Conservation (phyloP, 2,329 filamentous ascomycete species). For the Cladosporium phlei region DNA sequence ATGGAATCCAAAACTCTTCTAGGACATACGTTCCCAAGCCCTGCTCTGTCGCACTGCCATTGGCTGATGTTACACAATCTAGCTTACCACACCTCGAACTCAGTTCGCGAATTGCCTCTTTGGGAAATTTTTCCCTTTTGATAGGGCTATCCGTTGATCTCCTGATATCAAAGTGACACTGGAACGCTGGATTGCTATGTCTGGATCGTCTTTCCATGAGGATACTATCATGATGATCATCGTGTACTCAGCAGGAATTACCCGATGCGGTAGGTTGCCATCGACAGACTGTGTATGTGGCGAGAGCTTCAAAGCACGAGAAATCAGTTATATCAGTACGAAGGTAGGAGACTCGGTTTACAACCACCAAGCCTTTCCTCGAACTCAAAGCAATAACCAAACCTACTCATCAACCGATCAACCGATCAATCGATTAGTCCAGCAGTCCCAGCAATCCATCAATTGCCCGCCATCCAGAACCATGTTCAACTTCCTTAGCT, state of each 20-base stretch:
- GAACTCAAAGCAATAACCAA: background rate
- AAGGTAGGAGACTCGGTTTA: conserved; percentile 2
- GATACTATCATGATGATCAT: background rate
- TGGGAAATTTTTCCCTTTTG: conserved; percentile 9
- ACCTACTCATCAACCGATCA: too few species aligned
- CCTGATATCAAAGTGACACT: conserved; percentile 9
- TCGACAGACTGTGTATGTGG: conserved; percentile 1
- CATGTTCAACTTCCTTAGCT: conserved; percentile 12
- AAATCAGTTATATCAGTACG: conserved; percentile 1
- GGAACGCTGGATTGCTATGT: conserved; percentile 6
- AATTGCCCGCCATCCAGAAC: too few species aligned
- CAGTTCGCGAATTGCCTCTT: conserved; percentile 7
- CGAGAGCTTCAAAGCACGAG: conserved; percentile 4
- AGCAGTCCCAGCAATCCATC: too few species aligned
- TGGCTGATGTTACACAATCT: conserved; percentile 4
- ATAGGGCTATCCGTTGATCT: conserved; percentile 8
- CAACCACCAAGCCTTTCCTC: background rate
- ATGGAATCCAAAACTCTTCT: conserved; percentile 12
- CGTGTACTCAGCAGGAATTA: background rate
- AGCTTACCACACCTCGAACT: conserved; percentile 3
- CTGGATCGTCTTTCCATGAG: conserved; percentile 10
- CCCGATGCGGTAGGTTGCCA: conserved; percentile 1
- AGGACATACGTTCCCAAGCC: conserved; percentile 10
- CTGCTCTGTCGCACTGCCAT: conserved; percentile 5
- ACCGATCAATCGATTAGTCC: too few species aligned